Evolutionary conservation across 2,329 filamentous ascomycete genomes (phyloP), one percentile per base, ranked within the genome.

Genomic region (Beauveria medogensis): DNA sequence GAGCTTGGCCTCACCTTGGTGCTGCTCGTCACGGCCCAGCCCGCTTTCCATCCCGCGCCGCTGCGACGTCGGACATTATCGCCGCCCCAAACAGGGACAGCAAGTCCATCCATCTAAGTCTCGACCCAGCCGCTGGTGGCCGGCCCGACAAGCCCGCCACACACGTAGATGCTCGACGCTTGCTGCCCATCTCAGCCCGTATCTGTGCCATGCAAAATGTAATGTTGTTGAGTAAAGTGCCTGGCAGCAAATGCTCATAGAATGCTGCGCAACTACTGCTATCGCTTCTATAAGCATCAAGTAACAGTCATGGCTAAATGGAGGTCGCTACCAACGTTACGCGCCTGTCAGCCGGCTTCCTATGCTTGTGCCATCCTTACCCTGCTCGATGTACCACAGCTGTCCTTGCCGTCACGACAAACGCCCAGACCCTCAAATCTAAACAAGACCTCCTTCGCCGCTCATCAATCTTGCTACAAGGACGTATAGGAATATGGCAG

Each of bases 401-500:
- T 28, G 26, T 34, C 20, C 40, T 28, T 43, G n/a, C 34, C 34
- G 43, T 47, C 20, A 5, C 16, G 10, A 22, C 30, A 20, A 26
- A 30, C 43, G 12, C n/a, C 30, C 30, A 20, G 5, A 28, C 26
- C 12, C 43, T 40, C 50, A 28, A 48, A 12, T 22, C 58, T 54
- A 48, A 20, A 20, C 28, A 41, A 60, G 30, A 3, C 41, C 58
- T 16, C 58, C 73, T 26, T 75, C 74, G 6, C 76, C 77, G 46
- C 86, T 85, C 40, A 96, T 74, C 16, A 96, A 73, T 67, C 93
- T 82, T 37, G 91, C 89, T 61, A 95, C 80, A 55, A 96, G 75
- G 12, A 96, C 92, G 74, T 97, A 97, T 18, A 88, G 75, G 69
- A 97, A 89, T 30, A 97, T 79, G 20, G 85, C 74, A 0, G 80